Conservation (phyloP, 768 basidiomycete species). For the Suillus subalutaceus region DNA sequence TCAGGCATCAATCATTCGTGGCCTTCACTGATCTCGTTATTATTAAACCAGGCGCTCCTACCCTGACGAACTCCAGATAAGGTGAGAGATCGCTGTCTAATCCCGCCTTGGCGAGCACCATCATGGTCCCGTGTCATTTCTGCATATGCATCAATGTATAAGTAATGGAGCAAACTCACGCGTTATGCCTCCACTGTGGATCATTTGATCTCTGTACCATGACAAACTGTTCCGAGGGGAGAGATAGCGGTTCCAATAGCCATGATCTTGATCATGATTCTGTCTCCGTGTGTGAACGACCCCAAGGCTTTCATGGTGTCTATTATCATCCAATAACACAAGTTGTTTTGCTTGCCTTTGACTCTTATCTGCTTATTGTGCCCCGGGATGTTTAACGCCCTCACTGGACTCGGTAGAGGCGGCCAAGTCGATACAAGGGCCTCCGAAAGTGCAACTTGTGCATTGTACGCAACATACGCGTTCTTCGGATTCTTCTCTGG, state of each 20-base stretch:
- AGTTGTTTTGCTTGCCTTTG: too few species aligned
- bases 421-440: constrained; percentile 69
- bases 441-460: constrained; percentile 69
- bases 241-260: neutral
- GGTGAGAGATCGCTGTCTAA: neutral
- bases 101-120: neutral
- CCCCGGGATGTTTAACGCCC: constrained; percentile 72
- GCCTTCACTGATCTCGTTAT: too few species aligned
- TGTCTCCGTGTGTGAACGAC: constrained; percentile 39
- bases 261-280: constrained; percentile 1
- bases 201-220: neutral
- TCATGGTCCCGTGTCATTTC: too few species aligned
- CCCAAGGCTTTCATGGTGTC: constrained; percentile 52
- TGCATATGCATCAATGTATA: neutral
- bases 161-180: neutral
- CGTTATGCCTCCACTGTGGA: neutral
- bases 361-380: constrained; percentile 49
- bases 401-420: constrained; percentile 77
- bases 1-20: too few species aligned
- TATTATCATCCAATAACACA: constrained; percentile 21
- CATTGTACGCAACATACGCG: constrained; percentile 64
- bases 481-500: constrained; percentile 65
- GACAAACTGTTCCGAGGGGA: constrained; percentile 9
- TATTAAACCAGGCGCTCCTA: too few species aligned
- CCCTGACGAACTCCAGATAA: neutral